Percentiles rank a stretch among this genome's conserved stretches.
Conservation (phyloP, 2,329 filamentous ascomycete species). For the Microsporum canis region DNA sequence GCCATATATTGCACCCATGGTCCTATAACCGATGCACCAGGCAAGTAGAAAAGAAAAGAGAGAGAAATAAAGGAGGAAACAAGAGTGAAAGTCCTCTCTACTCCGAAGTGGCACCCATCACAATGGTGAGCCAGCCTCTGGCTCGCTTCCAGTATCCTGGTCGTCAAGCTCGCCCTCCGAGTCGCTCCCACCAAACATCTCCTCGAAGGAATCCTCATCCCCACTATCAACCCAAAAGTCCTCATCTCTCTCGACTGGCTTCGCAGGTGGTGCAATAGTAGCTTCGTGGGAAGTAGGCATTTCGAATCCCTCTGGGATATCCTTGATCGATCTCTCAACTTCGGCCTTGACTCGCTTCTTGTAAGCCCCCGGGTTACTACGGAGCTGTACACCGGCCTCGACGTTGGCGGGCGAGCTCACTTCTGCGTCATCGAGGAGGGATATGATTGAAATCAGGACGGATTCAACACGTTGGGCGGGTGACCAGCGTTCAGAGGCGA, state of each 20-base stretch:
- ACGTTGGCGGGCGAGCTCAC: conserved; percentile 91
- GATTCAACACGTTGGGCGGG: conserved; percentile 90
- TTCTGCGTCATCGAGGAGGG: conserved; percentile 87
- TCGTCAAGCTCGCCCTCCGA: conserved; percentile 34
- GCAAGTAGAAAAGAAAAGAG: neutral
- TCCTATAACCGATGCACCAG: neutral
- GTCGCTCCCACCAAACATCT: conserved; percentile 68
- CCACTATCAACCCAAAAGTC: conserved; percentile 74
- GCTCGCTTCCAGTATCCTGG: conserved; percentile 45
- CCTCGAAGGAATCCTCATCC: conserved; percentile 53
- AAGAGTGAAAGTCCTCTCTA: neutral
- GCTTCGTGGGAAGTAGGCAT: conserved; percentile 63
- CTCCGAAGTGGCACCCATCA: neutral
- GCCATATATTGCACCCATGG: conserved; percentile 1
- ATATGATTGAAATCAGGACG: conserved; percentile 81
- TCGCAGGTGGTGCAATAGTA: conserved; percentile 30
- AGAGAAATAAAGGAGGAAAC: neutral
- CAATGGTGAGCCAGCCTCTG: conserved; percentile 11
- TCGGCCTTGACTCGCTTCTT: conserved; percentile 56
- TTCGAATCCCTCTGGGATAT: conserved; percentile 66
- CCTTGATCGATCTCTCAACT: conserved; percentile 60
- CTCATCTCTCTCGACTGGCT: conserved; percentile 39
- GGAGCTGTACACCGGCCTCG: conserved; percentile 76
- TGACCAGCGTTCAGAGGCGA: conserved; percentile 84
- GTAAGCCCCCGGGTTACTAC: conserved; percentile 60